Evolutionary conservation across 148 eudicot species (phyloP).

Genomic region (Cornus suecica): DNA sequence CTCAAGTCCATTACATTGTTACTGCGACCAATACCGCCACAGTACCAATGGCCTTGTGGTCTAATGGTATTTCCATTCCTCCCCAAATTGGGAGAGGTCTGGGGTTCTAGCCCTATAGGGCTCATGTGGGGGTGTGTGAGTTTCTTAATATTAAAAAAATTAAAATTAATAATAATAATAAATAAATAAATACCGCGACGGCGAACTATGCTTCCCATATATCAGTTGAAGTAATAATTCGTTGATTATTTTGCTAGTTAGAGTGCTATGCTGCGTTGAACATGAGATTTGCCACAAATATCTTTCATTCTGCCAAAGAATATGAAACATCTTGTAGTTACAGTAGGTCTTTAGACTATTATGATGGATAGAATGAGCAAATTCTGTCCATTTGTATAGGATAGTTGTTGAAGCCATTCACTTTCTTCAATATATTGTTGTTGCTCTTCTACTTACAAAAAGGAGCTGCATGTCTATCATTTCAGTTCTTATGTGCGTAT

Average conservation of each 20-base stretch:
- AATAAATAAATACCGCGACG: no score
- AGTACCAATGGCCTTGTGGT: no score
- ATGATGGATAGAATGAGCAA: not conserved
- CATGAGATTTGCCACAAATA: not conserved
- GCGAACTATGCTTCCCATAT: no score
- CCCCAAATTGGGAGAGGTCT: no score
- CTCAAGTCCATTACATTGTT: no score
- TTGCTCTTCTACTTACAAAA: not conserved
- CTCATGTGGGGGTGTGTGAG: no score
- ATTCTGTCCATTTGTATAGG: not conserved
- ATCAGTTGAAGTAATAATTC: not conserved
- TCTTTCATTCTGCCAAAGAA: not conserved
- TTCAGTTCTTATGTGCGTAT: not conserved
- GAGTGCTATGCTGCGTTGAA: not conserved
- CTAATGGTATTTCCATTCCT: no score
- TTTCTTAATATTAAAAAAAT: no score
- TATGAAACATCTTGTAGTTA: no score
- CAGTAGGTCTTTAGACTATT: not conserved
- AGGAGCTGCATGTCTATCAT: not conserved
- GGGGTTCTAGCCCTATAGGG: no score
- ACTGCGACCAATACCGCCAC: no score
- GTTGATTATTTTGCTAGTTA: not conserved
- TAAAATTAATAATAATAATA: no score
- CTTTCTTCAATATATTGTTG: not conserved
- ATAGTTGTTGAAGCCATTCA: not conserved